Evolutionary conservation across 495 filamentous ascomycete species (phyloP), one percentile per base, ranked within the genome.

Genomic region (Penicillium flavigenum): DNA sequence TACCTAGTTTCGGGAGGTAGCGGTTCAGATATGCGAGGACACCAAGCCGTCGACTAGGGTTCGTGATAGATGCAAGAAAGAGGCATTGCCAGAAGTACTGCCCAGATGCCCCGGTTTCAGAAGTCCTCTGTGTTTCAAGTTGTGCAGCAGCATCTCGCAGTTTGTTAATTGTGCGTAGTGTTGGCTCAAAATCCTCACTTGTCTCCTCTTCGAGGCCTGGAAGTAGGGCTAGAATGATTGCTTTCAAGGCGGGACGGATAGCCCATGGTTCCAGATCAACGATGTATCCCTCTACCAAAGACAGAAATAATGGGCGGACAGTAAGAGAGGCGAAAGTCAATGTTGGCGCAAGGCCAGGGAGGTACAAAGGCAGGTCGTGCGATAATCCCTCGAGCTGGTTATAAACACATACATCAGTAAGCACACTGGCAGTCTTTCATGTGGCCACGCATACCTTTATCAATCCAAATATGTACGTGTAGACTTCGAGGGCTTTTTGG

Each of bases 71-170:
- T 14, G 92, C 91, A 38, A 98, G 79, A 62, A 99, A 96, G 61
- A 99, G 88, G 71, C 90, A 96, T 76, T 99, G 94, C 94, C 94
- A 99, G 68, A 96, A 99, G 68, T 91, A 96, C 61, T 91, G 89
- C 51, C 92, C 89, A 27, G 84, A 86, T 10, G 79, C 73, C 14
- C 79, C 81, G 48, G 75, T 72, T n/a, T 80, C 72, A 2, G 79
- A 79, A 10, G 77, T 72, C 47, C 60, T 65, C 43, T 64, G 62
- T 29, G 69, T 74, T 42, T 78, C 72, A 57, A 77, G 72, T 14
- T 77, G 75, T 4, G 81, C 81, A 22, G 92, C 82, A 11, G 84
- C 83, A 64, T 79, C 74, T 61, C 88, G 90, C 62, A 98, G 86
- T 47, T 81, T 85, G 61, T 94, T 89, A 24, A 97, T 68, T 17